These are phyloP conservation scores for Phytophthora uliginosa DNA, from an alignment of 352 stramenopile genomes.

Conservation along the genomic window DNA sequence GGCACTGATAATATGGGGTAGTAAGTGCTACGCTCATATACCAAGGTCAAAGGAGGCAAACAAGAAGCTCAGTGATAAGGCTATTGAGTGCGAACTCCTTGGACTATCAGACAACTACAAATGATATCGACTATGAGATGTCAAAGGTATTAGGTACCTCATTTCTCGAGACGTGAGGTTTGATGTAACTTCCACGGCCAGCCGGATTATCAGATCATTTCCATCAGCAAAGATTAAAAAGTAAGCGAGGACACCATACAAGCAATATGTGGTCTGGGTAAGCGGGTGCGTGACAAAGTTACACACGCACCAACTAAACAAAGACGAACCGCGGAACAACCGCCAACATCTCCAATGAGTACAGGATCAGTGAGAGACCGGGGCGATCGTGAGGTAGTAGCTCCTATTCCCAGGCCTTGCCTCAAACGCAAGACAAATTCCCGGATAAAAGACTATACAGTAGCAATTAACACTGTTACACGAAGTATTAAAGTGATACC, in stretches of 20 bases:
- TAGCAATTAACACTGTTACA: neutral
- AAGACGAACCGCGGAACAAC: neutral
- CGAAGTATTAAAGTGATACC: constrained; percentile 10
- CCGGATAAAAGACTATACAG: neutral
- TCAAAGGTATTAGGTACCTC: constrained; percentile 15
- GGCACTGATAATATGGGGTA: neutral
- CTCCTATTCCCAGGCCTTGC: neutral
- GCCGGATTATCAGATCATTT: constrained; percentile 3
- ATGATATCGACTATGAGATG: neutral
- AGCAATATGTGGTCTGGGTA: neutral
- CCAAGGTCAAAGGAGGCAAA: neutral
- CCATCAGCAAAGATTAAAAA: neutral
- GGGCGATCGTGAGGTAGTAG: neutral
- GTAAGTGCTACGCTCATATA: neutral
- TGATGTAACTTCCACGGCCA: neutral
- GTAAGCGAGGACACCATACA: neutral
- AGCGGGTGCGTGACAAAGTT: neutral
- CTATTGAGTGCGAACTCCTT: neutral
- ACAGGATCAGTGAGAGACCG: neutral
- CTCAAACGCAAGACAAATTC: neutral
- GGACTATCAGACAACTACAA: neutral
- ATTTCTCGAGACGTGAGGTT: constrained; percentile 8
- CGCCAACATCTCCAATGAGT: neutral
- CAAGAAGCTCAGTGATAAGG: neutral
- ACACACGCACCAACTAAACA: neutral